Conservation (phyloP, 768 basidiomycete genomes). For the Chalciporus chontae region DNA sequence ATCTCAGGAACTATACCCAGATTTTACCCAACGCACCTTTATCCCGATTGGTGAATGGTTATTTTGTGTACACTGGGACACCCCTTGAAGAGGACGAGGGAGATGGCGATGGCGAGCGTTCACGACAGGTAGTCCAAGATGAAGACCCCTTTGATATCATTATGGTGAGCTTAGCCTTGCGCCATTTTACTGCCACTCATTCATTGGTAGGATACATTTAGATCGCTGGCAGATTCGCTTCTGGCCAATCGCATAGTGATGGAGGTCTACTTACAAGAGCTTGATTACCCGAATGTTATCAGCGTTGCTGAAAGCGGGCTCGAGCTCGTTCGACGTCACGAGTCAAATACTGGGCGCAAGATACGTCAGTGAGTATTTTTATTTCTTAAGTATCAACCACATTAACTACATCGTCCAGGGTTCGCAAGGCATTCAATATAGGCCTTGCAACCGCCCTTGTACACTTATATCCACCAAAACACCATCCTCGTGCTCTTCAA, state of each 20-base stretch:
- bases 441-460: conserved; percentile 74
- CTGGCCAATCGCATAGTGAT: conserved; percentile 64
- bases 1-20: conserved; percentile 56
- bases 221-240: conserved; percentile 50
- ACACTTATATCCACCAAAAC: conserved; percentile 85
- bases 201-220: conserved; percentile 49
- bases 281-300: conserved; percentile 73
- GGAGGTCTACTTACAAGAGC: conserved; percentile 61
- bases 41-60: conserved; percentile 58
- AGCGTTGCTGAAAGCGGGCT: conserved; percentile 71
- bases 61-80: conserved; percentile 59
- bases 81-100: conserved; percentile 39
- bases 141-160: conserved; percentile 59
- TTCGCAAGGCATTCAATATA: conserved; percentile 64
- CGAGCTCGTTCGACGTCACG: conserved; percentile 47
- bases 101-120: conserved; percentile 13
- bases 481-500: conserved; percentile 73
- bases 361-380: conserved; percentile 42
- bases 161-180: conserved; percentile 43
- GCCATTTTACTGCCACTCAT: conserved; percentile 3
- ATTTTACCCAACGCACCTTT: conserved; percentile 63
- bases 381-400: not conserved
- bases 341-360: conserved; percentile 54
- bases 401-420: conserved; percentile 39
- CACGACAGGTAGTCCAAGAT: conserved; percentile 25